Percentiles rank a stretch among this genome's conserved stretches.
These are phyloP conservation scores for Venturiaceae sp. DNA, from an alignment of 2,329 filamentous ascomycete genomes.

Conservation along the genomic window DNA sequence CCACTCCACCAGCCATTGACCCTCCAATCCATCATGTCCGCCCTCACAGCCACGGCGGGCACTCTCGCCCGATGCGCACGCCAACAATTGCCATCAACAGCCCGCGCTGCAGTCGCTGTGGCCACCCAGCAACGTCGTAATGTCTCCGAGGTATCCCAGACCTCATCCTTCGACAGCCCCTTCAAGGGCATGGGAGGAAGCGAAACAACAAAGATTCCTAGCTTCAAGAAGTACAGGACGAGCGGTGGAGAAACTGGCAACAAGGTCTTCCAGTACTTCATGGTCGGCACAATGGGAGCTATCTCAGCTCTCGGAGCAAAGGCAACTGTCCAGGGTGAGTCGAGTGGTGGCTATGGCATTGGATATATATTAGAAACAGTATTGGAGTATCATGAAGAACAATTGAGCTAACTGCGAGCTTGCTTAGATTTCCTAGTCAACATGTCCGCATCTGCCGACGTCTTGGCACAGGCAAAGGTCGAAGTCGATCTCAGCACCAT, in stretches of 20 bases:
- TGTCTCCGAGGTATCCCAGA: conserved; percentile 22
- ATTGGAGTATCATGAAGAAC: not conserved
- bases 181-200: conserved; percentile 40
- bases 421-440: conserved; percentile 92
- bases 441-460: conserved; percentile 98
- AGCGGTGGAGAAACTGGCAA: conserved; percentile 59
- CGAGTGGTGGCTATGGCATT: not conserved
- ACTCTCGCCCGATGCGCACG: conserved; percentile 38
- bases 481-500: conserved; percentile 89
- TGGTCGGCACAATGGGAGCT: conserved; percentile 92
- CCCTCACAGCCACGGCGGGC: conserved; percentile 36
- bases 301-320: conserved; percentile 90
- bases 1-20: conserved; percentile 12
- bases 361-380: not conserved
- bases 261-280: conserved; percentile 93
- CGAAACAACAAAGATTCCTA: conserved; percentile 64
- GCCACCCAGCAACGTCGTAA: conserved; percentile 32
- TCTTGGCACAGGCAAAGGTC: conserved; percentile 98
- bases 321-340: conserved; percentile 92
- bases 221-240: conserved; percentile 81
- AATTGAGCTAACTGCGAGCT: conserved; percentile 15
- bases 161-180: conserved; percentile 41
- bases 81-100: conserved; percentile 28
- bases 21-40: conserved; percentile 29
- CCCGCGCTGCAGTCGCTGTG: conserved; percentile 32